phyloP scores from a whole-genome alignment of 225 moss, liverwort and hornwort species.

The Asterella californica region DNA sequence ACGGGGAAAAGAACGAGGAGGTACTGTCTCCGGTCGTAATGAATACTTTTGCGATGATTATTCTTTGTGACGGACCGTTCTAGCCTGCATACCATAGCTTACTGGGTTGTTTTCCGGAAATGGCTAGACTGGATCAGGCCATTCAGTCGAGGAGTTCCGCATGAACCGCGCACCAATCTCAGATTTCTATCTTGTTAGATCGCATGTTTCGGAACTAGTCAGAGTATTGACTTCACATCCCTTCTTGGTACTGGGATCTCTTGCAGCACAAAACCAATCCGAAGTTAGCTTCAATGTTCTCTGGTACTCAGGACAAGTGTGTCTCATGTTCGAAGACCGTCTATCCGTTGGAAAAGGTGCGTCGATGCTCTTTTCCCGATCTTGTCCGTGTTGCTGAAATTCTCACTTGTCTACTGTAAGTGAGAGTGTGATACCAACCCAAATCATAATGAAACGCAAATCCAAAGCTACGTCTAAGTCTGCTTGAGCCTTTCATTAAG shows the following conservation, averaged over 20 bases:
- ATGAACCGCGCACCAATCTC: too few relatives aligned
- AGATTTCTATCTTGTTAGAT: neutral
- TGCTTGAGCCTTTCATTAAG: neutral
- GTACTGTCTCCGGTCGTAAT: neutral
- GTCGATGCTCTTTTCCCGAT: neutral
- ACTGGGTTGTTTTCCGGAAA: too few relatives aligned
- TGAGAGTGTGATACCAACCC: neutral
- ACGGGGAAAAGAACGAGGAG: conserved; percentile 31
- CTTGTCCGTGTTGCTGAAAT: neutral
- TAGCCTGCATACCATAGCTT: too few relatives aligned
- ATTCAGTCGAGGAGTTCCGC: too few relatives aligned
- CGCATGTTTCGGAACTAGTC: neutral
- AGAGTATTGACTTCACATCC: neutral
- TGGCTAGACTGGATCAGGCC: too few relatives aligned
- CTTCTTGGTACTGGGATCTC: neutral
- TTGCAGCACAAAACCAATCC: conserved; percentile 69
- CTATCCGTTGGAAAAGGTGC: conserved; percentile 94
- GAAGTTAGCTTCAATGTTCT: conserved; percentile 87
- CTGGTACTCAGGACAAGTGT: conserved; percentile 97
- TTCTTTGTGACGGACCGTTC: too few relatives aligned
- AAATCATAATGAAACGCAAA: neutral
- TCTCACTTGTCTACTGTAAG: neutral
- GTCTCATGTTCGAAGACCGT: conserved; percentile 85
- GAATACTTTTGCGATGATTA: too few relatives aligned
- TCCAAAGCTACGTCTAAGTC: neutral